Percentiles rank a stretch among this genome's conserved stretches.
phyloP scores from a whole-genome alignment of 164 flowering plant species.

The Dillenia turbinata region DNA sequence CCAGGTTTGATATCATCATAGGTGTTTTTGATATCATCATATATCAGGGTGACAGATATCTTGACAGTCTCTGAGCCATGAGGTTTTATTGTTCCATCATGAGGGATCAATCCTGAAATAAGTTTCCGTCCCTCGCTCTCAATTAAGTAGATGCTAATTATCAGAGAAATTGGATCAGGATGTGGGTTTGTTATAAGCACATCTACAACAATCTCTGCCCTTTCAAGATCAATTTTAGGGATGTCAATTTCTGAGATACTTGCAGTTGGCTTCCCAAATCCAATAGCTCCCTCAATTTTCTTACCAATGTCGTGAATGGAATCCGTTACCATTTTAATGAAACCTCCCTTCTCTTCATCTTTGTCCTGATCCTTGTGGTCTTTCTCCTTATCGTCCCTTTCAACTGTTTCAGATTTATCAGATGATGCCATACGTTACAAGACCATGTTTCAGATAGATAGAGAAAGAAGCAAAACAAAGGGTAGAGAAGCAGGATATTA shows the following conservation, averaged over 20 bases:
- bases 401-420: slow-evolving; percentile 53
- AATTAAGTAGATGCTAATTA: slow-evolving; percentile 71
- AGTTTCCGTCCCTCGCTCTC: slow-evolving; percentile 88
- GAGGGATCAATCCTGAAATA: slow-evolving; percentile 84
- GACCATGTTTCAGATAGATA: background rate
- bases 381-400: slow-evolving; percentile 44
- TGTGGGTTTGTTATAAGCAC: slow-evolving; percentile 77
- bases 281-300: slow-evolving; percentile 72
- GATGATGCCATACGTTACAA: slow-evolving; percentile 58
- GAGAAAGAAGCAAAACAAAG: no score
- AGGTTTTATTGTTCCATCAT: slow-evolving; percentile 77
- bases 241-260: slow-evolving; percentile 69
- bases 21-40: slow-evolving; percentile 80
- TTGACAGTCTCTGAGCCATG: slow-evolving; percentile 84
- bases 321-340: slow-evolving; percentile 66
- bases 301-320: slow-evolving; percentile 79
- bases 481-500: no score
- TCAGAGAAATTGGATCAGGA: slow-evolving; percentile 78
- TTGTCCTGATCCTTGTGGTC: slow-evolving; percentile 45
- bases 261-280: slow-evolving; percentile 88
- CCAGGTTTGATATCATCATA: slow-evolving; percentile 75
- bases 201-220: slow-evolving; percentile 67
- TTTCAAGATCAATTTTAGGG: slow-evolving; percentile 59
- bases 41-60: slow-evolving; percentile 62
- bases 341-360: slow-evolving; percentile 60